Evolutionary conservation across 23 red algal genomes (phyloP), one percentile per base, ranked within the genome.

Genomic region (Gracilariopsis chorda): DNA sequence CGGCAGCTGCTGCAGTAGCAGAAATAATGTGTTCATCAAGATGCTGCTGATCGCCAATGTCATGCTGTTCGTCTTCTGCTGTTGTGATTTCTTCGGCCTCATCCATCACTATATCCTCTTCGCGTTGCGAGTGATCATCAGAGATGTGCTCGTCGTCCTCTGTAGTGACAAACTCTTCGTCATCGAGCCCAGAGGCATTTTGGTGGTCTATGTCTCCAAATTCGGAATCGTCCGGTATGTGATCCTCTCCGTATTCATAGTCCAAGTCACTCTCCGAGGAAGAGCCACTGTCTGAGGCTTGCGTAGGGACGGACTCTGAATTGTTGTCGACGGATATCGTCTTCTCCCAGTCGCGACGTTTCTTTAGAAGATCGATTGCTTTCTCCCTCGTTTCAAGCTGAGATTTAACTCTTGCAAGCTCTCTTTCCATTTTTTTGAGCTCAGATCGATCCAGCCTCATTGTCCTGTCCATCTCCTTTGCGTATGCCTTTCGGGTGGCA

Each of bases 191-290:
- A 20, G 56, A 21, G 39, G 77, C 84, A 75, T 77, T 20, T 17
- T 88, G 53, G 34, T 88, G 27, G 60, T 78, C 44, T 25, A 25
- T 32, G 33, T n/a, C 41, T 0, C 55, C 0, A 20, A 27, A 16
- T 5, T 78, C 46, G 8, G 68, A 53, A 51, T 25, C 9, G 40
- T 72, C 58, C 7, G 27, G 14, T 20, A 48, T 16, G 14, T 14
- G 20, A 90, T 78, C 51, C 21, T 90, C 86, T 3, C 71, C 86
- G 55, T 17, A 25, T 9, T 78, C 72, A 36, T 78, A 10, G 29
- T 88, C 84, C 7, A 74, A 32, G 36, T 65, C 55, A 6, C 12
- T 7, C 55, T 90, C 48, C n/a, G n/a, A n/a, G n/a, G n/a, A n/a
- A 37, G 77, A 2, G 42, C 78, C 28, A 42, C 9, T 29, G 0